These are phyloP conservation scores for Alternaria arborescens DNA, from an alignment of 2,329 filamentous ascomycete species.

Conservation along the genomic window DNA sequence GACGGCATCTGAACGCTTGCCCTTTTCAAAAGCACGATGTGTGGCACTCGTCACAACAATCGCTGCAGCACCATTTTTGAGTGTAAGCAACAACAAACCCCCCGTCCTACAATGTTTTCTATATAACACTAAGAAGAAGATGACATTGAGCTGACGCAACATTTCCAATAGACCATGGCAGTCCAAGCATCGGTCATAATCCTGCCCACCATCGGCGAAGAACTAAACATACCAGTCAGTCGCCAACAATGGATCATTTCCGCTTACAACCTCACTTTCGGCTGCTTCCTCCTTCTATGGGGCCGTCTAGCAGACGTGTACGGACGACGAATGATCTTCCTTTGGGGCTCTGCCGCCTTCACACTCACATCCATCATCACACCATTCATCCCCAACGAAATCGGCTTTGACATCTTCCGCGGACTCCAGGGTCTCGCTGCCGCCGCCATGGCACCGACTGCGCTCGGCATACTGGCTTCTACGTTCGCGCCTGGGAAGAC, in stretches of 20 bases:
- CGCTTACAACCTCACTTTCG: conserved; percentile 71
- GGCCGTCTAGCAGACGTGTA: conserved; percentile 73
- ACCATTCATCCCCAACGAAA: conserved; percentile 72
- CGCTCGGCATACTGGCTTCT: conserved; percentile 73
- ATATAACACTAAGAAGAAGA: too few species aligned
- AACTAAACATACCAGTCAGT: conserved; percentile 65
- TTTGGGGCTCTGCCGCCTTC: conserved; percentile 70
- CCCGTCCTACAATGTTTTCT: background rate
- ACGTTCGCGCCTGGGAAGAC: conserved; percentile 73
- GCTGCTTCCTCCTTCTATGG: conserved; percentile 73
- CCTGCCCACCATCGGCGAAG: conserved; percentile 67
- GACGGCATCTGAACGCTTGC: conserved; percentile 21
- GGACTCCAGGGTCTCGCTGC: conserved; percentile 73
- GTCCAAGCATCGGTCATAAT: conserved; percentile 69
- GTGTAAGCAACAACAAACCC: conserved; percentile 27
- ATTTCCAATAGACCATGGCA: conserved; percentile 59
- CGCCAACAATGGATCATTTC: conserved; percentile 73
- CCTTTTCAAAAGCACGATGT: conserved; percentile 43
- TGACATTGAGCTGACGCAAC: too few species aligned
- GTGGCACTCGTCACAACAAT: conserved; percentile 41
- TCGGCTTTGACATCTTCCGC: conserved; percentile 72
- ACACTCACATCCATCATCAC: conserved; percentile 66
- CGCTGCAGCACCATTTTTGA: conserved; percentile 43
- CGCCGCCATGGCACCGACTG: conserved; percentile 74
- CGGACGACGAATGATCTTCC: conserved; percentile 71